phyloP scores from a whole-genome alignment of 768 basidiomycete species.

The Hericium rajendrae region DNA sequence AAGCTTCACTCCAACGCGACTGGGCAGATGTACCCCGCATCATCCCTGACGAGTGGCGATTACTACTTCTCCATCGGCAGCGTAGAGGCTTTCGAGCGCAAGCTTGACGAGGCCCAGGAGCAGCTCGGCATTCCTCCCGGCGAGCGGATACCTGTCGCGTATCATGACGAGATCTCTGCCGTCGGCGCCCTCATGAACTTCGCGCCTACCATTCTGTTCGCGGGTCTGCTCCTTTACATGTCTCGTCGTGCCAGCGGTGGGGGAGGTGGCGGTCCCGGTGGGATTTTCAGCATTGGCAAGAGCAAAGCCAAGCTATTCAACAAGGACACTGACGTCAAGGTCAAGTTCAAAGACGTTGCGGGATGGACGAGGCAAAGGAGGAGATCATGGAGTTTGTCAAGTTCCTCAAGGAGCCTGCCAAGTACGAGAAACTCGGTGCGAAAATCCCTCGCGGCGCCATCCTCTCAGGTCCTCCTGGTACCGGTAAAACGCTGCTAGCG shows the following conservation, averaged over 20 bases:
- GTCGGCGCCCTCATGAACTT: slow-evolving; percentile 78
- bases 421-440: slow-evolving; percentile 93
- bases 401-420: slow-evolving; percentile 90
- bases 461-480: slow-evolving; percentile 92
- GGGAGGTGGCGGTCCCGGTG: slow-evolving; percentile 59
- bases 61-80: slow-evolving; percentile 98
- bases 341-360: slow-evolving; percentile 96
- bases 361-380: slow-evolving; percentile 99
- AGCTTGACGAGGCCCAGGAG: slow-evolving; percentile 85
- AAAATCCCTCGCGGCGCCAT: slow-evolving; percentile 96
- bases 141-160: slow-evolving; percentile 94
- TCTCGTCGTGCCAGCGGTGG: slow-evolving; percentile 59
- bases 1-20: slow-evolving; percentile 88
- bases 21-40: slow-evolving; percentile 61
- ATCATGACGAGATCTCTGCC: slow-evolving; percentile 88
- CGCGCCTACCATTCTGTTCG: slow-evolving; percentile 89
- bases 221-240: slow-evolving; percentile 85
- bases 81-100: slow-evolving; percentile 92
- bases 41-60: slow-evolving; percentile 37
- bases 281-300: slow-evolving; percentile 97
- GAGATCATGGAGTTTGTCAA: slow-evolving; percentile 99
- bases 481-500: slow-evolving; percentile 94
- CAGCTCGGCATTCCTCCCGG: slow-evolving; percentile 87
- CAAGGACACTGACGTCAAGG: slow-evolving; percentile 89
- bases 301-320: slow-evolving; percentile 92